phyloP scores from a whole-genome alignment of 371 early-diverging fungal genomes.

The Astathelohania contejeani region DNA sequence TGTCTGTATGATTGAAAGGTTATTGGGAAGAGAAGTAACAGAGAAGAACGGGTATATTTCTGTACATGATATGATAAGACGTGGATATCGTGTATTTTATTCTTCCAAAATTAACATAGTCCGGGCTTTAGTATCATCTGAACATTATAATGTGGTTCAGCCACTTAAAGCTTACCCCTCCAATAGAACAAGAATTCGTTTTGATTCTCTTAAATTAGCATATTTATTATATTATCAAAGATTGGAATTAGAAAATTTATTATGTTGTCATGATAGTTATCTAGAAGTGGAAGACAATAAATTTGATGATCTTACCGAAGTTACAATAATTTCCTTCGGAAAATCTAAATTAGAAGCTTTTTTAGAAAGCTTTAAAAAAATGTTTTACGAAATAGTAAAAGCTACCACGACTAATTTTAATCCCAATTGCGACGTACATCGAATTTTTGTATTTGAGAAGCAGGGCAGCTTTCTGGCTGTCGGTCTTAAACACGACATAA shows the following conservation, averaged over 20 bases:
- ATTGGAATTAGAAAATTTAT: slow-evolving; percentile 26
- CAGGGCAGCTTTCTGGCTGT: background rate
- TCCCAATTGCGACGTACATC: slow-evolving; percentile 6
- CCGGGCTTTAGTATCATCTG: background rate
- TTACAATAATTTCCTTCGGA: background rate
- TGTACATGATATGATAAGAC: slow-evolving; percentile 1
- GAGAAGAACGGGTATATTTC: background rate
- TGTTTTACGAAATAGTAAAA: slow-evolving; percentile 13
- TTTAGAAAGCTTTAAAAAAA: background rate
- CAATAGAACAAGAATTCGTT: slow-evolving; percentile 1
- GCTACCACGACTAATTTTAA: slow-evolving; percentile 5
- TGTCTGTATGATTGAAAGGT: slow-evolving; percentile 15
- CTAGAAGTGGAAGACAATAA: slow-evolving; percentile 11
- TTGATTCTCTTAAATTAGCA: slow-evolving; percentile 18
- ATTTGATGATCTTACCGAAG: background rate
- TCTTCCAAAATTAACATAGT: slow-evolving; percentile 25
- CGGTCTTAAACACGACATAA: slow-evolving; percentile 15
- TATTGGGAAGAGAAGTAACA: slow-evolving; percentile 6
- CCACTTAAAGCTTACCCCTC: background rate
- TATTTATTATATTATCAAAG: slow-evolving; percentile 22
- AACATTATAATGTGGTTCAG: background rate
- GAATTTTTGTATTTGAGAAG: slow-evolving; percentile 19
- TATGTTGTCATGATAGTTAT: slow-evolving; percentile 21
- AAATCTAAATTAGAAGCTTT: background rate
- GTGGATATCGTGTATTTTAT: slow-evolving; percentile 30